phyloP scores from a whole-genome alignment of 306 rosid genomes.

The Boehmeria nivea region DNA sequence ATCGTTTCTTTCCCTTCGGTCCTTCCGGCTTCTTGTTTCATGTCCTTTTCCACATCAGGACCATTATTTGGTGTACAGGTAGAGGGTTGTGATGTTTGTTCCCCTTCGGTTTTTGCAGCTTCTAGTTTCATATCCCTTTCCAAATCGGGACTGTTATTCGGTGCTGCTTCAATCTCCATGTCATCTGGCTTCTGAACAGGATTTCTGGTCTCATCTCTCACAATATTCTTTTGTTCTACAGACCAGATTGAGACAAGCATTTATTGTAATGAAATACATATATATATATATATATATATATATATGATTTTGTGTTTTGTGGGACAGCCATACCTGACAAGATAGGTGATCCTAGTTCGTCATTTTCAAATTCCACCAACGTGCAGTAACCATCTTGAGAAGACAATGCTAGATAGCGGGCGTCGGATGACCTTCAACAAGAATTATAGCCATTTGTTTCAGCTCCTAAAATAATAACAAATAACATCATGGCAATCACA shows the following conservation, averaged over 20 bases:
- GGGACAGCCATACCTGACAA: conserved; percentile 39
- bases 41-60: neutral
- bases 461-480: conserved; percentile 4
- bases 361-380: conserved; percentile 69
- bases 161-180: conserved; percentile 20
- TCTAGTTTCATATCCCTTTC: conserved; percentile 16
- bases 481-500: conserved; percentile 19
- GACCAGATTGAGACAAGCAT: conserved; percentile 9
- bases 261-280: conserved; percentile 7
- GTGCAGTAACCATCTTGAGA: conserved; percentile 97
- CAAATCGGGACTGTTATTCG: conserved; percentile 9
- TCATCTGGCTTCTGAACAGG: conserved; percentile 24
- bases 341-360: conserved; percentile 72
- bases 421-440: conserved; percentile 76
- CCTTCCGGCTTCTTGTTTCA: conserved; percentile 23
- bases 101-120: conserved; percentile 22
- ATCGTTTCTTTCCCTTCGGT: conserved; percentile 22
- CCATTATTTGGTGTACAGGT: neutral
- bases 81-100: conserved; percentile 15
- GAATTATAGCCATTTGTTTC: neutral
- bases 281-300: neutral
- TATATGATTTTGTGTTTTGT: no score
- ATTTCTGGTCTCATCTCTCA: conserved; percentile 20
- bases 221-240: conserved; percentile 34
- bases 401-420: conserved; percentile 68